Conservation (phyloP, 2,329 filamentous ascomycete species). For the Penicillium glabrum region DNA sequence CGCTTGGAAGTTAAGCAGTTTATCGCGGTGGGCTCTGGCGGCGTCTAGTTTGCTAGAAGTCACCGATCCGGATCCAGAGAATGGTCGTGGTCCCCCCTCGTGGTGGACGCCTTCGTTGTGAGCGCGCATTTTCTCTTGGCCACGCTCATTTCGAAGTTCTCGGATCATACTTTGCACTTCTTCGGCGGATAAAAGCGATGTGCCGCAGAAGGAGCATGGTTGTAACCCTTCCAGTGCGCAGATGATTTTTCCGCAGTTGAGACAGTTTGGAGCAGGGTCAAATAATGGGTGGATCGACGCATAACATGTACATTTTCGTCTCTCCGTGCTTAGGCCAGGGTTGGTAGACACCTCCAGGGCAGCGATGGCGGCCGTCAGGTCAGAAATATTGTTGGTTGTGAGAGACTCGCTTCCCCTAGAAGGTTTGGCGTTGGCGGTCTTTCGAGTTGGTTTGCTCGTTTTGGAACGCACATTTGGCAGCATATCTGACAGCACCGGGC, state of each 20-base stretch:
- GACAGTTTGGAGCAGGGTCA: slow-evolving; percentile 87
- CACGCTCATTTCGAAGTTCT: slow-evolving; percentile 80
- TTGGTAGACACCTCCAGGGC: slow-evolving; percentile 91
- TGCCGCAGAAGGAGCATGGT: slow-evolving; percentile 87
- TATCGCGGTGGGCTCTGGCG: slow-evolving; percentile 77
- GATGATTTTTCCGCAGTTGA: slow-evolving; percentile 90
- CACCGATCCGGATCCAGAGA: slow-evolving; percentile 17
- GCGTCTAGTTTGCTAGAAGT: slow-evolving; percentile 59
- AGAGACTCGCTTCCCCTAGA: slow-evolving; percentile 48
- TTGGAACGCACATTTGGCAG: slow-evolving; percentile 61
- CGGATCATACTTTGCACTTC: slow-evolving; percentile 85
- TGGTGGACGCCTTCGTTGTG: slow-evolving; percentile 61
- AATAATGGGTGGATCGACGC: slow-evolving; percentile 84
- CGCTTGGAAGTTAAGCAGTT: slow-evolving; percentile 76
- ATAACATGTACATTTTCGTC: slow-evolving; percentile 81
- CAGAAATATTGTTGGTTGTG: slow-evolving; percentile 52
- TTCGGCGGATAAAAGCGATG: slow-evolving; percentile 66
- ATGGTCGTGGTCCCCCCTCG: slow-evolving; percentile 34
- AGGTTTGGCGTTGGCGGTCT: slow-evolving; percentile 72
- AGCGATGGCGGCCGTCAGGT: slow-evolving; percentile 76
- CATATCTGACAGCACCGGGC: slow-evolving; percentile 78
- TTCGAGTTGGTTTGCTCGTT: slow-evolving; percentile 66
- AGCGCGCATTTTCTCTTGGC: slow-evolving; percentile 78
- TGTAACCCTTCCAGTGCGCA: slow-evolving; percentile 93
- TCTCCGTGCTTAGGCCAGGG: slow-evolving; percentile 64